Conservation (phyloP, 495 filamentous ascomycete species). For the Podospora pseudocomata region DNA sequence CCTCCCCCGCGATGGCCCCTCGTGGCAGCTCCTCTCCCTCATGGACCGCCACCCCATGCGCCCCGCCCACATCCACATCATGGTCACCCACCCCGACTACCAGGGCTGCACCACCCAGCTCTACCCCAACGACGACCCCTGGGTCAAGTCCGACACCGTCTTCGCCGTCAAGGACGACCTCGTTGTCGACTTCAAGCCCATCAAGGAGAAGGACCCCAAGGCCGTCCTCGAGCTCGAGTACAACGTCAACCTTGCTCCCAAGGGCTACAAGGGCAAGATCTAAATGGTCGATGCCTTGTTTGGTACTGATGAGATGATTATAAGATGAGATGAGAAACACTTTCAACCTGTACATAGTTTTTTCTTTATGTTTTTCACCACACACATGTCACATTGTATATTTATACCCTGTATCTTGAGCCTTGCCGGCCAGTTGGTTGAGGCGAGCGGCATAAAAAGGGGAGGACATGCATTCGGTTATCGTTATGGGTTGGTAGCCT, state of each 20-base stretch:
- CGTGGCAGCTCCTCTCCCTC: slow-evolving; percentile 61
- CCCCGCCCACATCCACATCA: slow-evolving; percentile 82
- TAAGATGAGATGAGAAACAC: background rate
- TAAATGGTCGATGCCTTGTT: slow-evolving; percentile 10
- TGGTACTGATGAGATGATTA: slow-evolving; percentile 4
- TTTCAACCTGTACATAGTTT: background rate
- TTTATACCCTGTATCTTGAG: background rate
- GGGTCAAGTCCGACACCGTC: slow-evolving; percentile 67
- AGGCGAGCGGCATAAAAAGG: background rate
- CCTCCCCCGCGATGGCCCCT: slow-evolving; percentile 70
- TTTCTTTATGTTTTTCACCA: background rate
- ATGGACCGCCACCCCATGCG: slow-evolving; percentile 82
- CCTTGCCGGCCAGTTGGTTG: slow-evolving; percentile 1
- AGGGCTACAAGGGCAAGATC: slow-evolving; percentile 49
- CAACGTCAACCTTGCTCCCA: slow-evolving; percentile 54
- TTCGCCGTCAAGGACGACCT: slow-evolving; percentile 80
- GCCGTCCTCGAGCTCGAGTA: slow-evolving; percentile 69
- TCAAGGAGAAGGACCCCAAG: slow-evolving; percentile 54
- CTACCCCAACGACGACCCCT: slow-evolving; percentile 67
- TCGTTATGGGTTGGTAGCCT: no score
- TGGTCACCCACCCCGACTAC: slow-evolving; percentile 55
- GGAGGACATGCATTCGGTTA: background rate
- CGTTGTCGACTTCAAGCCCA: slow-evolving; percentile 66
- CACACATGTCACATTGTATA: slow-evolving; percentile 1
- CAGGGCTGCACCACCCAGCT: slow-evolving; percentile 73